Base-by-base conservation (phyloP, 164 flowering plant genomes). In the Piper longum region DNA sequence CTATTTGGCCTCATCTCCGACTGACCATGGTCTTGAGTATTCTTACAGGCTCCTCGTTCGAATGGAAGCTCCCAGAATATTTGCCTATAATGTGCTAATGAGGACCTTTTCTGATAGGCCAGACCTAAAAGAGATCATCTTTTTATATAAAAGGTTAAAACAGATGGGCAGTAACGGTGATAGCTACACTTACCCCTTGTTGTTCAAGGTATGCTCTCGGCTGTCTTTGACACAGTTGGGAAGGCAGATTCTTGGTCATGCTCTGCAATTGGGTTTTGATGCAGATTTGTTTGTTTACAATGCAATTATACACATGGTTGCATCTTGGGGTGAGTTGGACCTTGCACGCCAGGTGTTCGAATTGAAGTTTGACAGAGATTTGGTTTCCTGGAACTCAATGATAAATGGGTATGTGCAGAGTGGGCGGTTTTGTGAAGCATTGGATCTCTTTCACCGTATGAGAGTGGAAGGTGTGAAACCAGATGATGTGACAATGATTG, bases 331-430 rank as follows among this genome's bases (percentile, higher is more conserved):
- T 7, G 80, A 73, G 13, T 39, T 82, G 16, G 75, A 65, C 19
- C 67, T 16, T 52, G 95, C 88, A 16, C 71, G 62, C 7, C 61
- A 70, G 55, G 66, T 83, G 80, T 87, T 87, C 62, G 86, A 80
- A 64, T 75, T 70, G 76, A 74, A 83, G 75, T 43, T 45, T 68
- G 79, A 75, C 39, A 79, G 84, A 61, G 85, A 87, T 68, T 75
- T 87, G 76, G 88, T 87, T 59, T 76, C 85, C 44, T 87, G 90
- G 87, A 87, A 87, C 75, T 79, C 85, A 40, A 69, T 87, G 77
- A 83, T 85, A 54, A 79, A 81, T 77, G 95, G 88, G 36, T 85
- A 79, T 77, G 87, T 74, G 57, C 80, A 66, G 67, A 60, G 77
- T 54, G 85, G 83, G 56, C 43, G 36, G 36, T 71, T 73, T 3